Evolutionary conservation across 768 basidiomycete genomes (phyloP).

Genomic region (Crepidotus variabilis): DNA sequence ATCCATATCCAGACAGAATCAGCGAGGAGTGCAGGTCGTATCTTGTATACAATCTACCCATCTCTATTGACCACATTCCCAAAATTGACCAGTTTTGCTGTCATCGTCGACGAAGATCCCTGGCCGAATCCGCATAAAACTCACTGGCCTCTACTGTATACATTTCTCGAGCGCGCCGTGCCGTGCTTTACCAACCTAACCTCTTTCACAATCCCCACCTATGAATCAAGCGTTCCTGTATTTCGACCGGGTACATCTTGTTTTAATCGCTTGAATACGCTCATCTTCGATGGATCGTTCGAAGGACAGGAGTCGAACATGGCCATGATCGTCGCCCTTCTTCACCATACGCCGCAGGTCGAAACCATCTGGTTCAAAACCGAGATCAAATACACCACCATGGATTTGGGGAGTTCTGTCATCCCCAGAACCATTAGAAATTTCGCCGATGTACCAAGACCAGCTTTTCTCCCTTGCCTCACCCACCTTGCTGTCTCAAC

Average conservation of each 20-base stretch:
- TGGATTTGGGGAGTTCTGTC: no score
- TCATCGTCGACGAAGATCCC: no score
- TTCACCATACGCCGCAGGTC: background rate
- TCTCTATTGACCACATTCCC: no score
- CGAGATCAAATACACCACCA: background rate
- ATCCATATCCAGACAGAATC: no score
- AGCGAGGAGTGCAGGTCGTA: no score
- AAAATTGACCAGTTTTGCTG: no score
- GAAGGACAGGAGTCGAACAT: background rate
- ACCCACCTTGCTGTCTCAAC: background rate
- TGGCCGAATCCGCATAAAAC: no score
- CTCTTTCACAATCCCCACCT: background rate
- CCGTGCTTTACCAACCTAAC: background rate
- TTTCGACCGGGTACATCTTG: background rate
- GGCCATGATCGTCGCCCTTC: background rate
- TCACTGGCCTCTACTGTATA: no score
- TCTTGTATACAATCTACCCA: no score
- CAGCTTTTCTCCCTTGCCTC: background rate
- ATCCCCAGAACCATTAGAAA: no score
- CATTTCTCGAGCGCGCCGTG: no score
- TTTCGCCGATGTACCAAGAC: background rate
- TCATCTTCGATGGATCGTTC: background rate
- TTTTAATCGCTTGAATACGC: background rate
- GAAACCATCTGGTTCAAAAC: background rate
- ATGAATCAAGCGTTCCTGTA: background rate